Evolutionary conservation across 352 stramenopile species (phyloP), one percentile per base, ranked within the genome.

Genomic region (Aphanomyces invadans): DNA sequence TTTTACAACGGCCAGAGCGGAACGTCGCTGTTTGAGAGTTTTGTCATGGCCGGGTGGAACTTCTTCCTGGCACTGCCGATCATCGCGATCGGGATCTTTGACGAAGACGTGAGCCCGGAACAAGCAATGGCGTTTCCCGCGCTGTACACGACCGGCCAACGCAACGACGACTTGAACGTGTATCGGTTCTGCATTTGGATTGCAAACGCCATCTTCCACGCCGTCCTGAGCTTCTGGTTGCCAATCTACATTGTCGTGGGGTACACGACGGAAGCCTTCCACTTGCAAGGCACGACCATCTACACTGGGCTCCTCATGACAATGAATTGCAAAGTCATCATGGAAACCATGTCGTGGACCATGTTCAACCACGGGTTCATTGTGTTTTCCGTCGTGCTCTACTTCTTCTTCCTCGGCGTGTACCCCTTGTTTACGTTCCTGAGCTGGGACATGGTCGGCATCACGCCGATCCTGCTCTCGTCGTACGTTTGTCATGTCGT

Each of bases 31-130:
- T 95, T 94, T 49, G 85, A 95, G 68, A 86, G 76, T 69, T 90
- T 90, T 65, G 76, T 89, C 17, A 87, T 90, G 77, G 77, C 80
- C 12, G 80, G 80, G 1, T 90, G 80, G 80, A 90, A 90, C 33
- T 89, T 90, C 53, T 90, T 89, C 55, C 48, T 89, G 2, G 86
- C 85, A 31, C 64, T 97, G 29, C 95, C 96, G 36, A 98, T 98
- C 72, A 80, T 91, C 31, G 80, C 77, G n/a, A 87, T 93, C 52
- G 84, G 81, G 10, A 73, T 90, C 26, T 88, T 90, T 57, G 82
- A 95, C 59, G 71, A 92, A 56, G 83, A 95, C 74, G 80, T 94
- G 9, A 64, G 74, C 0, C 74, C 73, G 0, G 69, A 87, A 7
- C 78, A 88, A 57, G 83, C 86, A 46, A 70, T 91, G 2, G 63